phyloP scores from a whole-genome alignment of 1,139 yeast genomes.

The Nadsonia commutata region DNA sequence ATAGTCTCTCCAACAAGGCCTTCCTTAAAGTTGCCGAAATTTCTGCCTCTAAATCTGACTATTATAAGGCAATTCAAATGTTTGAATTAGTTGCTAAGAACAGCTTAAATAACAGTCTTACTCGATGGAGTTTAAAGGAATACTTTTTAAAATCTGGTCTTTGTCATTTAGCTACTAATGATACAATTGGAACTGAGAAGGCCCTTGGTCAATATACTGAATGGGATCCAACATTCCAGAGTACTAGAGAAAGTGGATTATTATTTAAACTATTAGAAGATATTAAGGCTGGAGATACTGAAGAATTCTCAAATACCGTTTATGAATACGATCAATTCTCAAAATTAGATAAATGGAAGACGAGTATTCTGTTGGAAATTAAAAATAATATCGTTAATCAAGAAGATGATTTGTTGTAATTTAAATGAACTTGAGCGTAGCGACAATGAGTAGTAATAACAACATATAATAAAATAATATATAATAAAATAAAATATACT shows the following conservation, averaged over 20 bases:
- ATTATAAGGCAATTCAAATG: conserved; percentile 55
- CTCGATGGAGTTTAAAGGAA: conserved; percentile 88
- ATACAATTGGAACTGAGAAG: conserved; percentile 71
- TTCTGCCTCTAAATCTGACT: conserved; percentile 61
- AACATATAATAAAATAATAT: too few species aligned
- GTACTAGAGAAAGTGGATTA: conserved; percentile 66
- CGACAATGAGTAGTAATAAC: too few species aligned
- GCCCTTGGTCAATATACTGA: conserved; percentile 47
- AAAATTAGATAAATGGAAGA: conserved; percentile 84
- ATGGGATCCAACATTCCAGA: conserved; percentile 66
- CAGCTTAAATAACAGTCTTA: conserved; percentile 56
- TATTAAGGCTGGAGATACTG: conserved; percentile 67
- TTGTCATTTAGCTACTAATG: conserved; percentile 67
- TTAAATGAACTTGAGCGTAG: too few species aligned
- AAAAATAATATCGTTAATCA: conserved; percentile 61
- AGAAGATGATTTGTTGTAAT: conserved; percentile 31
- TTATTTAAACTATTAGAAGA: conserved; percentile 49
- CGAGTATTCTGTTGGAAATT: conserved; percentile 69
- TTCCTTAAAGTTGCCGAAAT: conserved; percentile 83
- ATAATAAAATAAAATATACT: too few species aligned
- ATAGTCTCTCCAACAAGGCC: conserved; percentile 60
- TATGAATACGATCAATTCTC: conserved; percentile 78
- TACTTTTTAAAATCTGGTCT: conserved; percentile 73
- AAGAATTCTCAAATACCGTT: conserved; percentile 58
- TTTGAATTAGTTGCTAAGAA: conserved; percentile 69